A percentile compares a stretch with the other conserved stretches of the same genome.
Evolutionary conservation across 306 rosid species (phyloP).

Genomic region (Prunus armeniaca): DNA sequence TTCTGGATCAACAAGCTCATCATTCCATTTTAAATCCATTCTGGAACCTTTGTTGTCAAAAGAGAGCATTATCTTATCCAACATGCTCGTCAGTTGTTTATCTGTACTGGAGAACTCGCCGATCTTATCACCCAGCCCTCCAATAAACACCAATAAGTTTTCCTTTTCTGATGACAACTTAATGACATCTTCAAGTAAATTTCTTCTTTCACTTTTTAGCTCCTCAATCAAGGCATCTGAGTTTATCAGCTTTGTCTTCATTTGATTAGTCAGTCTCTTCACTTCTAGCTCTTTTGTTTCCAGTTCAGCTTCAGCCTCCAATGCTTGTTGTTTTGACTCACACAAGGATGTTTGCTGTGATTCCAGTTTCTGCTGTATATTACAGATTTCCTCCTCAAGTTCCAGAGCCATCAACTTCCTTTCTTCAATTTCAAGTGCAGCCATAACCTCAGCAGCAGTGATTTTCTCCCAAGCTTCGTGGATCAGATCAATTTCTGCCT

Average conservation of each 20-base stretch:
- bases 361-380: slow-evolving; percentile 51
- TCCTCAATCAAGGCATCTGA: slow-evolving; percentile 53
- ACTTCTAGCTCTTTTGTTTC: slow-evolving; percentile 39
- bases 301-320: slow-evolving; percentile 52
- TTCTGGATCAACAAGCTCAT: slow-evolving; percentile 25
- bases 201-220: slow-evolving; percentile 53
- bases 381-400: slow-evolving; percentile 54
- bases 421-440: slow-evolving; percentile 59
- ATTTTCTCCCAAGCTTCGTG: slow-evolving; percentile 58
- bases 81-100: slow-evolving; percentile 44
- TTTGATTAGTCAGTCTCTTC: slow-evolving; percentile 40
- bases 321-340: slow-evolving; percentile 43
- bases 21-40: slow-evolving; percentile 28
- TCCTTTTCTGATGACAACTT: slow-evolving; percentile 58
- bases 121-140: slow-evolving; percentile 42
- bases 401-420: slow-evolving; percentile 57
- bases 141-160: slow-evolving; percentile 42
- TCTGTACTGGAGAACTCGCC: slow-evolving; percentile 44
- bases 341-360: slow-evolving; percentile 42
- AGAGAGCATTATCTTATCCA: slow-evolving; percentile 43
- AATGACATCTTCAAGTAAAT: slow-evolving; percentile 50
- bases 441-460: slow-evolving; percentile 52
- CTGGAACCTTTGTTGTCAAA: slow-evolving; percentile 32
- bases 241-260: slow-evolving; percentile 47
- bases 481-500: slow-evolving; percentile 49